Evolutionary conservation across 768 basidiomycete species (phyloP).

Genomic region (Lactarius hatsudake): DNA sequence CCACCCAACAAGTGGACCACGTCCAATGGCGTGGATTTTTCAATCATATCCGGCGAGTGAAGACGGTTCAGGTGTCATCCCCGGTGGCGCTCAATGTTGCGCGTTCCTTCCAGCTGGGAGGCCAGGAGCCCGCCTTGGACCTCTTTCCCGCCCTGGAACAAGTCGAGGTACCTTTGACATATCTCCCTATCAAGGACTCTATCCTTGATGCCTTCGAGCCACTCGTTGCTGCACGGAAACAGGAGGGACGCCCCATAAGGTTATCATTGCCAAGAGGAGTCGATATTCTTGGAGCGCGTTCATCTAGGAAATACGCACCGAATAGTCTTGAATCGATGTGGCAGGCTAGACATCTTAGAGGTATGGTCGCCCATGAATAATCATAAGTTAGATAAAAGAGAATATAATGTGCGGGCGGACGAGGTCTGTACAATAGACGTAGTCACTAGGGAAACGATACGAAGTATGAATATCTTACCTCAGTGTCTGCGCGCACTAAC

Average conservation of each 20-base stretch:
- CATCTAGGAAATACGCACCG: no score
- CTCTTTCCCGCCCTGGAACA: neutral
- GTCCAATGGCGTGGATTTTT: neutral
- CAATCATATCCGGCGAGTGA: neutral
- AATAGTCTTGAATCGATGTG: no score
- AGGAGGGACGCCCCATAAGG: neutral
- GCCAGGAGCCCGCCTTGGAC: neutral
- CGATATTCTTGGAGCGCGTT: neutral
- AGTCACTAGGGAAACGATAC: no score
- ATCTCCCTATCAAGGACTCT: no score
- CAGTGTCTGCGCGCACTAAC: no score
- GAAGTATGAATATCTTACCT: no score
- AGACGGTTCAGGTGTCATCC: neutral
- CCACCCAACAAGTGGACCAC: neutral
- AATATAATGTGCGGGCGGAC: no score
- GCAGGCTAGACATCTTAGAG: no score
- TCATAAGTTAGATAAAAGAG: no score
- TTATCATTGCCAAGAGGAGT: no score
- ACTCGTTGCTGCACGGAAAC: neutral
- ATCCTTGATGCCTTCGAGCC: neutral
- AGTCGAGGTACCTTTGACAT: neutral
- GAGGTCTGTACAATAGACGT: no score
- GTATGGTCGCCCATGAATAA: no score
- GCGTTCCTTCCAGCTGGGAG: neutral
- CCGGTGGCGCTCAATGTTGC: neutral